phyloP scores from a whole-genome alignment of 257 asterid species.

The Solanum sitiens region DNA sequence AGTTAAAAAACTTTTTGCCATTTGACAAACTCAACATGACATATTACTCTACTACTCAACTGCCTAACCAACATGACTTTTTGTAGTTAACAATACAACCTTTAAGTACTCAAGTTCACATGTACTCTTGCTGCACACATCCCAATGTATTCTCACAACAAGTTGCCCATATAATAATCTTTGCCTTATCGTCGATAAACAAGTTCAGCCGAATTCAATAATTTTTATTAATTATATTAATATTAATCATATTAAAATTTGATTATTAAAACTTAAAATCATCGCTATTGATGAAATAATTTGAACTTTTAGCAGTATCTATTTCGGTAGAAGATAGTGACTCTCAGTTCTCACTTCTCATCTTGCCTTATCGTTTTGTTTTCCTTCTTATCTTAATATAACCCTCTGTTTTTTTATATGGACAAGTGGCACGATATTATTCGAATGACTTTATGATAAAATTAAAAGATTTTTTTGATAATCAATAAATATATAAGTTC shows the following conservation, averaged over 20 bases:
- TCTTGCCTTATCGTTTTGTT: constrained; percentile 4
- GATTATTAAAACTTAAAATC: neutral
- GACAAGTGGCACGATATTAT: neutral
- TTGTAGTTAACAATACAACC: neutral
- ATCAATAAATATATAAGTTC: neutral
- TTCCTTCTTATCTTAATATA: neutral
- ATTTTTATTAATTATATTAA: neutral
- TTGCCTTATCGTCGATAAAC: too few relatives aligned
- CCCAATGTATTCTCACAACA: neutral
- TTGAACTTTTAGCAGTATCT: neutral
- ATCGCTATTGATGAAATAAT: accelerated
- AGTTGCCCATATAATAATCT: neutral
- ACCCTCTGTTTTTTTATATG: constrained; percentile 2
- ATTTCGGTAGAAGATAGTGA: neutral
- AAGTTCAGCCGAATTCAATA: neutral
- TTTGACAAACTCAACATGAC: neutral
- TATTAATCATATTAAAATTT: neutral
- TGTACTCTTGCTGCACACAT: neutral
- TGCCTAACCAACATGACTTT: neutral
- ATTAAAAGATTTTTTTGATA: neutral
- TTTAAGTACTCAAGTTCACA: neutral
- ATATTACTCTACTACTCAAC: neutral
- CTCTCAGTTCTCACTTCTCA: neutral
- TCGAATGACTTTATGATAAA: neutral
- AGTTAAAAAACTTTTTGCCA: neutral